Percentiles rank a stretch among this genome's conserved stretches.
Evolutionary conservation across 352 stramenopile genomes (phyloP).

Genomic region (Globisporangium takayamanum): DNA sequence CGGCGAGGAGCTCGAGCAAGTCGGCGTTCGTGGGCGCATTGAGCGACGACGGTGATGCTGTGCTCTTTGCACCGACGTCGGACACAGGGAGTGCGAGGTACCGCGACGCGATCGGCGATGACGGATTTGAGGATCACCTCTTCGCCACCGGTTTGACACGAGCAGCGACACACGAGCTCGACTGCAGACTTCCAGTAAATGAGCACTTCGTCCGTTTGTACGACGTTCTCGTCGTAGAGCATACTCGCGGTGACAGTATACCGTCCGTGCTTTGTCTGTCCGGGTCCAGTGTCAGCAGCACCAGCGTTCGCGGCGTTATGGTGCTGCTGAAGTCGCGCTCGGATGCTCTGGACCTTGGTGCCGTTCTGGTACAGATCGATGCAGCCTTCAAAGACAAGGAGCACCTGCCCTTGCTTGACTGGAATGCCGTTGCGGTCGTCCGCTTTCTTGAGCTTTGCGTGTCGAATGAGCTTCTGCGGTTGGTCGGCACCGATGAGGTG

Average conservation of each 20-base stretch:
- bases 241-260: constrained; percentile 12
- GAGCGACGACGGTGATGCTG: constrained; percentile 30
- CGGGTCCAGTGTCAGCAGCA: constrained; percentile 3
- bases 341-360: constrained; percentile 33
- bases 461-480: constrained; percentile 35
- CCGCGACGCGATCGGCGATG: constrained; percentile 39
- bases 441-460: constrained; percentile 39
- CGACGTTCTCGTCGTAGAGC: constrained; percentile 20
- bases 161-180: constrained; percentile 63
- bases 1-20: constrained; percentile 45
- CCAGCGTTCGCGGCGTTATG: background rate
- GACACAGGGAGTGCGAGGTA: constrained; percentile 29
- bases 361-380: constrained; percentile 44
- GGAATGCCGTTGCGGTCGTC: constrained; percentile 29
- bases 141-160: constrained; percentile 41
- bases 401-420: constrained; percentile 24
- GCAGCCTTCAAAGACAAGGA: constrained; percentile 49
- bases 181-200: constrained; percentile 55
- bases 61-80: constrained; percentile 25
- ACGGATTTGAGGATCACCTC: constrained; percentile 62
- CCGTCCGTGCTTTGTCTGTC: constrained; percentile 15
- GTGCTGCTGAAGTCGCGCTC: constrained; percentile 21
- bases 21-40: constrained; percentile 67
- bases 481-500: constrained; percentile 51
- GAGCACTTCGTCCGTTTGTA: constrained; percentile 41